A percentile compares a stretch with the other conserved stretches of the same genome.
Evolutionary conservation across 441 rosid species (phyloP).

Genomic region (Brassica hybrid): DNA sequence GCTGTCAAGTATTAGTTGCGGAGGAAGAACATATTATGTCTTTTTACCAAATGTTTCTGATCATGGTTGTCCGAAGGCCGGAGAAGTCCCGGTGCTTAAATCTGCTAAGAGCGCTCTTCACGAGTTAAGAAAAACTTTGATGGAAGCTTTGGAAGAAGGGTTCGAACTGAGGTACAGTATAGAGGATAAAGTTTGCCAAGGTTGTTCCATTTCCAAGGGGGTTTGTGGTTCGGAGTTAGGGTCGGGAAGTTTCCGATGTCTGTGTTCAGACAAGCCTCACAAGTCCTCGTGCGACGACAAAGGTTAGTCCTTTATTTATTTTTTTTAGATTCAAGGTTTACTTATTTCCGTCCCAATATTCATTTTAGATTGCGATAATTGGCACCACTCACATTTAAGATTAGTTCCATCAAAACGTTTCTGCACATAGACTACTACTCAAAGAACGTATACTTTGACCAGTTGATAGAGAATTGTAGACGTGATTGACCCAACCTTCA

Average conservation of each 20-base stretch:
- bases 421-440: conserved; percentile 11
- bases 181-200: not conserved
- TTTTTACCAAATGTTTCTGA: not conserved
- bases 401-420: conserved; percentile 8
- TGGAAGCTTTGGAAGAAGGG: conserved; percentile 24
- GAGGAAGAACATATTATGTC: not conserved
- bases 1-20: not conserved
- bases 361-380: not conserved
- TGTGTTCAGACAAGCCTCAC: conserved; percentile 38
- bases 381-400: not conserved
- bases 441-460: conserved; percentile 27
- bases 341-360: not conserved
- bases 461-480: not conserved
- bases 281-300: not conserved
- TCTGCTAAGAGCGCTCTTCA: not conserved
- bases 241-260: conserved; percentile 26
- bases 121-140: not conserved
- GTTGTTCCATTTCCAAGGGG: not conserved
- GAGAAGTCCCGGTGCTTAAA: not conserved
- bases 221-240: conserved; percentile 34
- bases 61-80: not conserved
- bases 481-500: conserved; percentile 20
- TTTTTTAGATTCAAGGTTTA: conserved; percentile 25
- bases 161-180: conserved; percentile 16
- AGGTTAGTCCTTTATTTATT: conserved; percentile 32